Evolutionary conservation across 352 stramenopile genomes (phyloP), one percentile per base, ranked within the genome.

Genomic region (Globisporangium nunn): DNA sequence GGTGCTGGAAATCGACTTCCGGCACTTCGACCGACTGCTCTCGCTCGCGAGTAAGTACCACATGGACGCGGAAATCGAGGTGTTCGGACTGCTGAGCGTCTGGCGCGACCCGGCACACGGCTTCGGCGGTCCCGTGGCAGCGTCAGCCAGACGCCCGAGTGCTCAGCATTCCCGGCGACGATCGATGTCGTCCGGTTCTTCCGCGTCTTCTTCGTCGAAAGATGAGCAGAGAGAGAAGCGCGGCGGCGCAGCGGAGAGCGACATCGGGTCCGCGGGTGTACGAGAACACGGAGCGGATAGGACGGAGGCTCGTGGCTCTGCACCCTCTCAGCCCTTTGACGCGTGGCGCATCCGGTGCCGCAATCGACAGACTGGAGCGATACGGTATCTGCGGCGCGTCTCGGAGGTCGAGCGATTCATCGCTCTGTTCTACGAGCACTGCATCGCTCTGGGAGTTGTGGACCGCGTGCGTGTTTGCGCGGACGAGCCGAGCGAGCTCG

Each of bases 81-180:
- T 91, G 2, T 91, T 91, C 52, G 81, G 81, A 3, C 54, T 91
- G 41, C 62, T 91, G 1, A 87, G 78, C 3, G 72, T 91, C 48
- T 91, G 80, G 80, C 68, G 68, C 2, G 80, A 91, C 35, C 57
- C 72, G 0, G 70, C 62, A 12, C 67, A 82, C 51, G 78, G 80
- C 23, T 91, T 91, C 53, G 77, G 71, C 49, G 74, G 67, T 17
- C 75, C 76, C 6, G 72, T 82, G 40, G 71, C 18, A 58, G 56
- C 60, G 59, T 52, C 59, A 60, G 47, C 11, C 10, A 18, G 35
- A 40, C 10, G 14, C 3, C 46, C 23, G 46, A 31, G 23, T 14
- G 8, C 17, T 15, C 46, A 14, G 28, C 14, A 11, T 14, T 23
- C 17, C 17, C 46, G 29, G 28, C 14, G 23, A 18, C 4, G 23